A percentile compares a stretch with the other conserved stretches of the same genome.
Evolutionary conservation across 2,329 filamentous ascomycete species (phyloP).

Genomic region (Pestalotiopsis sp.): DNA sequence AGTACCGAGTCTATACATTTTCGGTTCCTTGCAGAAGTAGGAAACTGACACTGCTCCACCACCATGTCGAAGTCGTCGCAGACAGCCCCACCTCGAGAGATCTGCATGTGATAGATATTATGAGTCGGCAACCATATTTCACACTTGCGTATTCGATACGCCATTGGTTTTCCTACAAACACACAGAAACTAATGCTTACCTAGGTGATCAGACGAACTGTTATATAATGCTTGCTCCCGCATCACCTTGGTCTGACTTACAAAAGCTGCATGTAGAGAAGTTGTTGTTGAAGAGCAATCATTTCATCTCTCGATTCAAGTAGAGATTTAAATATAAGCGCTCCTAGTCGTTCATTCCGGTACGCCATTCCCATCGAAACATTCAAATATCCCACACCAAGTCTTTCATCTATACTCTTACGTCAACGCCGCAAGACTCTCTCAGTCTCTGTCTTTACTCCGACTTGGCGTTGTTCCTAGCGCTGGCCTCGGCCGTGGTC

Average conservation of each 20-base stretch:
- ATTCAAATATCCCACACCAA: background rate
- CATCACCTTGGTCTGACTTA: background rate
- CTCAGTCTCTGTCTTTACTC: background rate
- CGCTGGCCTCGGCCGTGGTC: slow-evolving; percentile 71
- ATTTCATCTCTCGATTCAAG: background rate
- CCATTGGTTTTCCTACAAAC: too few relatives aligned
- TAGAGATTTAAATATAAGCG: background rate
- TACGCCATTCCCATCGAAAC: background rate
- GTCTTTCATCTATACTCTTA: background rate
- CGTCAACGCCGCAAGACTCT: background rate
- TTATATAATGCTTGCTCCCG: too few relatives aligned
- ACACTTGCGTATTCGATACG: too few relatives aligned
- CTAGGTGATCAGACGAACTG: too few relatives aligned
- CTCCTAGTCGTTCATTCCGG: background rate
- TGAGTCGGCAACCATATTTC: too few relatives aligned
- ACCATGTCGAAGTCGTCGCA: too few relatives aligned
- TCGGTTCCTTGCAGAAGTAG: too few relatives aligned
- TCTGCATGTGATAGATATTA: too few relatives aligned
- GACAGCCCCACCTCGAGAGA: too few relatives aligned
- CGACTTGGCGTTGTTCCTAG: slow-evolving; percentile 61
- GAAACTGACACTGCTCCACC: too few relatives aligned
- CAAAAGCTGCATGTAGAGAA: background rate
- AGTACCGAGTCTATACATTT: too few relatives aligned
- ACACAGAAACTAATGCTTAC: too few relatives aligned
- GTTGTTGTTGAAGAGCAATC: background rate